Conservation (phyloP, 2,329 filamentous ascomycete genomes). For the Colletotrichum echinochloae region DNA sequence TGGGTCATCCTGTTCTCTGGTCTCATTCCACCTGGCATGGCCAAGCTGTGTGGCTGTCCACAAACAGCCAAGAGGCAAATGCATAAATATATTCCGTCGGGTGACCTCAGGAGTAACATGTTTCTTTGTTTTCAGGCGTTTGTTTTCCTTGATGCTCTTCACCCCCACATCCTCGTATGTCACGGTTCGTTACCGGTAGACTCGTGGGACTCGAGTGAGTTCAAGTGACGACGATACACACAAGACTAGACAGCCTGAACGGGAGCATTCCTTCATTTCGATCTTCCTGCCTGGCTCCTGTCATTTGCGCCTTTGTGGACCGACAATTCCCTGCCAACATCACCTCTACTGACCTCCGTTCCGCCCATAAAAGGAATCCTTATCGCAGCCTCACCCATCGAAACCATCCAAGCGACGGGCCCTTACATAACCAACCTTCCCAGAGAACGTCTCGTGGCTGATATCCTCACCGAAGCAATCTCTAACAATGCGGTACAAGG, state of each 20-base stretch:
- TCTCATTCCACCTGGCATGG: not conserved
- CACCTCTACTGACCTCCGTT: not conserved
- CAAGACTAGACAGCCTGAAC: too few relatives aligned
- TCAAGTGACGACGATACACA: not conserved
- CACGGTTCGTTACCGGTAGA: not conserved
- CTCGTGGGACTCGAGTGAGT: too few relatives aligned
- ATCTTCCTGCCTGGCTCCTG: not conserved
- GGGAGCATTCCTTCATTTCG: not conserved
- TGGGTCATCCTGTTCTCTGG: not conserved
- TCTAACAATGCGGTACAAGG: slow-evolving; percentile 10
- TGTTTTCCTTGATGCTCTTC: not conserved
- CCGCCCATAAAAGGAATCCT: not conserved
- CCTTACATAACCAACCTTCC: too few relatives aligned
- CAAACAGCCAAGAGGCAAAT: not conserved
- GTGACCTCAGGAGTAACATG: not conserved
- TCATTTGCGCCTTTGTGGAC: too few relatives aligned
- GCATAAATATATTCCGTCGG: not conserved
- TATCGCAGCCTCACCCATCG: not conserved
- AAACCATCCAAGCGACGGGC: not conserved
- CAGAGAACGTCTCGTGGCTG: too few relatives aligned
- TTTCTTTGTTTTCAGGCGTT: too few relatives aligned
- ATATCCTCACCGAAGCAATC: not conserved
- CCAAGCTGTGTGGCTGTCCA: too few relatives aligned
- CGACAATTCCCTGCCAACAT: too few relatives aligned
- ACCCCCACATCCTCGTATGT: not conserved